phyloP scores from a whole-genome alignment of 805 yeast species.

The Suhomyces sp. region DNA sequence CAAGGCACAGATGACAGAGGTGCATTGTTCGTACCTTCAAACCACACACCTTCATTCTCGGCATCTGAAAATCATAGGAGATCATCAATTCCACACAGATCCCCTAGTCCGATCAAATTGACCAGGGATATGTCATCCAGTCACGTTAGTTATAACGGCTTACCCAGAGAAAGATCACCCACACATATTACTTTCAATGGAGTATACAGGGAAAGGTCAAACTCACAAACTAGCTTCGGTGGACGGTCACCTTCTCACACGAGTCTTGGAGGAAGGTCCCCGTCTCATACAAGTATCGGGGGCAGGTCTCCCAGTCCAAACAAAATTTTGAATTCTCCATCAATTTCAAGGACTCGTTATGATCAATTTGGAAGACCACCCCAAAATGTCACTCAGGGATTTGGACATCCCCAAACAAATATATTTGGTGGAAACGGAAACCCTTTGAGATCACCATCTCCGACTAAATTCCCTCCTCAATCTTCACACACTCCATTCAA shows the following conservation, averaged over 20 bases:
- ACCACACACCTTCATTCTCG: not conserved
- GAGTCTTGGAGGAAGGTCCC: not conserved
- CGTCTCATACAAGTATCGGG: not conserved
- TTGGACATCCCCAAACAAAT: not conserved
- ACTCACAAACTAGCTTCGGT: conserved; percentile 2
- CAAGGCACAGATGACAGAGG: too few species aligned
- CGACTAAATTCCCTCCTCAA: conserved; percentile 3
- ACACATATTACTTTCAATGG: not conserved
- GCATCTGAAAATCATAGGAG: not conserved
- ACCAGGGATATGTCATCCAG: conserved; percentile 1
- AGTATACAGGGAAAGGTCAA: conserved; percentile 3
- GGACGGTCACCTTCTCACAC: not conserved
- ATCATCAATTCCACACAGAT: conserved; percentile 2
- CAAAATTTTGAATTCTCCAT: conserved; percentile 1
- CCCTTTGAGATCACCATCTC: conserved; percentile 9
- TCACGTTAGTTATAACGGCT: conserved; percentile 1
- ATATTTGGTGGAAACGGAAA: too few species aligned
- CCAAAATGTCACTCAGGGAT: too few species aligned
- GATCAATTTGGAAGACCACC: too few species aligned
- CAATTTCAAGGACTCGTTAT: conserved; percentile 1
- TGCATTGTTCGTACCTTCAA: too few species aligned
- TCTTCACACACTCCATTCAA: conserved; percentile 4
- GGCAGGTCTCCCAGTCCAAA: conserved; percentile 5
- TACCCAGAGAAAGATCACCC: not conserved
- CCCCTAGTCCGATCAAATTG: conserved; percentile 6